Conservation (phyloP, 352 stramenopile species). For the Pythium utonaiense region DNA sequence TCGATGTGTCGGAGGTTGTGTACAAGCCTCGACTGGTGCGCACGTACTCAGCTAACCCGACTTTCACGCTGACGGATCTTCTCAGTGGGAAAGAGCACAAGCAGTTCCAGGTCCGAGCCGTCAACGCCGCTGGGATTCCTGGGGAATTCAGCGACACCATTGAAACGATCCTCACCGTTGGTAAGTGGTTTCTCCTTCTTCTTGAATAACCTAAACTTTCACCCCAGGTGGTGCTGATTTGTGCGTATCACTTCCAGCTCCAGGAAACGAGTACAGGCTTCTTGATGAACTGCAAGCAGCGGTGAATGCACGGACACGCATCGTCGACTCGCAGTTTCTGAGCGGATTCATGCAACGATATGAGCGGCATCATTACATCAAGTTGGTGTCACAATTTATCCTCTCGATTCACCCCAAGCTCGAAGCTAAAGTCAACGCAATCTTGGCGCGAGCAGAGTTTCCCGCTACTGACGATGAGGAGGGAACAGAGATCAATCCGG, state of each 20-base stretch:
- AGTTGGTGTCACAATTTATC: conserved; percentile 66
- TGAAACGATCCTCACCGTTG: conserved; percentile 59
- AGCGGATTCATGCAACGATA: conserved; percentile 84
- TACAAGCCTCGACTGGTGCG: conserved; percentile 54
- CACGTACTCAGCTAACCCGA: conserved; percentile 35
- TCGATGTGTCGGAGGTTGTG: conserved; percentile 54
- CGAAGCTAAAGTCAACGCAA: conserved; percentile 42
- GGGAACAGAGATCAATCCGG: conserved; percentile 4
- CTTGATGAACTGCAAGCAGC: conserved; percentile 77
- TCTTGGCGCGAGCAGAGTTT: conserved; percentile 28
- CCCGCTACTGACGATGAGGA: conserved; percentile 1
- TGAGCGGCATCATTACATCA: conserved; percentile 64
- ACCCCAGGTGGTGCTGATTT: background rate
- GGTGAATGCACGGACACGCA: conserved; percentile 62
- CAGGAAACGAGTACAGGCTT: conserved; percentile 60
- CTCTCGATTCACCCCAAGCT: conserved; percentile 45
- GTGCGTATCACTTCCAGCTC: conserved; percentile 23
- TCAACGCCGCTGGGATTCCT: conserved; percentile 53
- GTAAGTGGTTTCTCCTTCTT: conserved; percentile 29
- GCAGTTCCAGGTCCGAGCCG: conserved; percentile 56
- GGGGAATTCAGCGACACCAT: conserved; percentile 46
- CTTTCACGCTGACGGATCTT: conserved; percentile 40
- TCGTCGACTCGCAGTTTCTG: conserved; percentile 74
- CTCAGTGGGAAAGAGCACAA: conserved; percentile 65
- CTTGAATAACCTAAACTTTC: background rate